Evolutionary conservation across 345 rosid species (phyloP), one percentile per base, ranked within the genome.

Genomic region (Brassica juncea): DNA sequence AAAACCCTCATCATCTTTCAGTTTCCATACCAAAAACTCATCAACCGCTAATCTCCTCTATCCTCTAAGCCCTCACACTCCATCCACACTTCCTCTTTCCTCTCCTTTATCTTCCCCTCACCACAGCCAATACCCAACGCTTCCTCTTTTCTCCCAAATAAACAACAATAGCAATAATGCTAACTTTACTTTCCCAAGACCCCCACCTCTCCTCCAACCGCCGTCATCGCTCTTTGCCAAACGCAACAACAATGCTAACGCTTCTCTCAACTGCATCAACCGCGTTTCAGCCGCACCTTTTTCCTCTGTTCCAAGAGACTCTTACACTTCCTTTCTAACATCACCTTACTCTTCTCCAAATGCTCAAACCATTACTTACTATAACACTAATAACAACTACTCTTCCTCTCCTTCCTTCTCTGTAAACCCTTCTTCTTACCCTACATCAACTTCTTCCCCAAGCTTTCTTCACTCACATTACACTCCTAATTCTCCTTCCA

Each of bases 401-500:
- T 49, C 57, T 49, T 49, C 54, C 57, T 49, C 57, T 49, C 66
- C 32, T 77, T 70, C 70, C 49, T 19, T 65, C 42, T 34, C 68
- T 8, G 16, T 19, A 66, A 66, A 1, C 28, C 52, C 52, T 34
- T 11, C 68, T 34, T 64, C 68, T 6, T 65, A 47, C 54, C 54
- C 68, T 63, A 35, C 44, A 8, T 8, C 68, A 11, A 4, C 47
- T 34, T 64, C 75, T 49, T 32, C 76, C 5, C 31, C 52, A 6
- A 10, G 61, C 68, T 71, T 57, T 64, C 35, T 66, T 37, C 71
- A 25, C 15, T 52, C 57, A 55, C 58, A 72, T 73, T 71, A 68
- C 81, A 72, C 6, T 21, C 14, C 57, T 49, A n/a, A n/a, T 49
- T 49, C 82, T 77, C 42, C 76, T 71, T 63, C 57, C 57, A 49